These are phyloP conservation scores for Fusarium brachygibbosum DNA, from an alignment of 2,329 filamentous ascomycete genomes.

Conservation along the genomic window DNA sequence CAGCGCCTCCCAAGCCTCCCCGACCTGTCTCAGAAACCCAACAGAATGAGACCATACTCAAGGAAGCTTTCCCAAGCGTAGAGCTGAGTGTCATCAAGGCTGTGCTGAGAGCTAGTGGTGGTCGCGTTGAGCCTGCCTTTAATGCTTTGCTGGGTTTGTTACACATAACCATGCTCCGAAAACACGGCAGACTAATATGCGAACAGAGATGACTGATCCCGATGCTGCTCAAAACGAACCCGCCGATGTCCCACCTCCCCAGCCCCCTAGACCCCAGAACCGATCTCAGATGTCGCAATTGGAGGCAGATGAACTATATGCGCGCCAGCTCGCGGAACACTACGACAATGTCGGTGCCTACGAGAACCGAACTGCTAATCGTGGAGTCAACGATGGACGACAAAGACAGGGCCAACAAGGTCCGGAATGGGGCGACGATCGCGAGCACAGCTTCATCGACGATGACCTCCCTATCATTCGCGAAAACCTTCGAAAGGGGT, in stretches of 20 bases:
- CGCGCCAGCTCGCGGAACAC: constrained; percentile 91
- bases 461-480: constrained; percentile 94
- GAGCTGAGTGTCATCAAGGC: constrained; percentile 87
- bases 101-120: constrained; percentile 86
- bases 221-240: constrained; percentile 70
- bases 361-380: constrained; percentile 67
- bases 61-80: constrained; percentile 92
- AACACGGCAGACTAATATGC: constrained; percentile 26
- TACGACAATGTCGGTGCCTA: constrained; percentile 77
- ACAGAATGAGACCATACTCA: constrained; percentile 88
- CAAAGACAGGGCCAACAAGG: constrained; percentile 58
- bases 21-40: constrained; percentile 84
- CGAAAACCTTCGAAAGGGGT: constrained; percentile 94
- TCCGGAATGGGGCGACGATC: constrained; percentile 66
- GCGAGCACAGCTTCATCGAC: constrained; percentile 92
- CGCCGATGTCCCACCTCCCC: constrained; percentile 75
- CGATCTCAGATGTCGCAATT: constrained; percentile 80
- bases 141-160: constrained; percentile 85
- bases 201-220: constrained; percentile 81
- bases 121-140: constrained; percentile 92
- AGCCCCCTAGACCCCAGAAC: constrained; percentile 81
- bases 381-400: constrained; percentile 47
- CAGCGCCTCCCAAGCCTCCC: constrained; percentile 83
- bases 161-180: not conserved
- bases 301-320: constrained; percentile 91